These are phyloP conservation scores for Candida glaebosa DNA, from an alignment of 805 yeast species.

Conservation along the genomic window DNA sequence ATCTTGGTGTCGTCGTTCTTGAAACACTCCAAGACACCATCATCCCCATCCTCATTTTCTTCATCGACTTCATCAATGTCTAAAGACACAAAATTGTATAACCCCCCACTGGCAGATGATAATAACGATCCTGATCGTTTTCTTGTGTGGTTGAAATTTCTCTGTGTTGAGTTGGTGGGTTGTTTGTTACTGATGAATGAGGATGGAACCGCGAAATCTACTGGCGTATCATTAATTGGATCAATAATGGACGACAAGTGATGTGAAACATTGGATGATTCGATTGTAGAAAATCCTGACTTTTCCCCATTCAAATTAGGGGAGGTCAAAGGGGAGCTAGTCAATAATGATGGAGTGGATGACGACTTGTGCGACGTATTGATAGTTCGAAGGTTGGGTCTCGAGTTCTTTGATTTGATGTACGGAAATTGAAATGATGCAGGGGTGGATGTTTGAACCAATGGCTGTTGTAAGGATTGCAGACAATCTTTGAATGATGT, in stretches of 20 bases:
- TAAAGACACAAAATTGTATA: conserved; percentile 16
- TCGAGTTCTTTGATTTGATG: not conserved
- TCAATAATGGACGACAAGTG: conserved; percentile 21
- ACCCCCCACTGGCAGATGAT: conserved; percentile 21
- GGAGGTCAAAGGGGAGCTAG: conserved; percentile 3
- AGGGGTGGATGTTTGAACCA: not conserved
- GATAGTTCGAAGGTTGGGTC: conserved; percentile 3
- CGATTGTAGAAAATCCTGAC: conserved; percentile 24
- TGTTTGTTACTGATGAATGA: conserved; percentile 4
- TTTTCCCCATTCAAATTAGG: conserved; percentile 5
- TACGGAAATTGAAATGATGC: conserved; percentile 2
- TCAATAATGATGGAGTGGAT: conserved; percentile 2
- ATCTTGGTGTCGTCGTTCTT: not conserved
- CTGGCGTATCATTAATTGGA: conserved; percentile 39
- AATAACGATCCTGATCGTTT: conserved; percentile 18
- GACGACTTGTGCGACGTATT: not conserved
- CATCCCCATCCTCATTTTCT: conserved; percentile 14
- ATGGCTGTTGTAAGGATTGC: not conserved
- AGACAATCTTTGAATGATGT: conserved; percentile 2
- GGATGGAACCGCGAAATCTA: conserved; percentile 30
- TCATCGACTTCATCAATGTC: conserved; percentile 25
- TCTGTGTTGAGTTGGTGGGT: not conserved
- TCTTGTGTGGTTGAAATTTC: conserved; percentile 13
- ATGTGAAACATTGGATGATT: conserved; percentile 15
- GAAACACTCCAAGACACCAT: not conserved